Evolutionary conservation across 352 stramenopile species (phyloP), one percentile per base, ranked within the genome.

Genomic region (Pseudoperonospora humuli): DNA sequence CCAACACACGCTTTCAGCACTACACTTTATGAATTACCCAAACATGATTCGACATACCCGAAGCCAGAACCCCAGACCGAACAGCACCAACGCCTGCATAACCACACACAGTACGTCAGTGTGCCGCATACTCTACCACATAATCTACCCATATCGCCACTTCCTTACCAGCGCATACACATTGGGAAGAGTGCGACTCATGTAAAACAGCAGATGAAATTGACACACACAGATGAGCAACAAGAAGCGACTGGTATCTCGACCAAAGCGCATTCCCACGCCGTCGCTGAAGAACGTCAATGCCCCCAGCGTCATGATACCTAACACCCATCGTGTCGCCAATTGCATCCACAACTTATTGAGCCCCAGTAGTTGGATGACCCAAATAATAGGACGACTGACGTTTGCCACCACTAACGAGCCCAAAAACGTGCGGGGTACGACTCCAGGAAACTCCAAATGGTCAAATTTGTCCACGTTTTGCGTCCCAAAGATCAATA

Each of bases 141-240:
- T 47, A n/a, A n/a, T 40, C 23, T 25, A 46, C 26, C 3, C 33
- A n/a, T 26, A 17, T 29, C 25, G 45, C 15, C 15, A 43, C 21
- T 25, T 36, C 26, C 42, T 24, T 29, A 92, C 77, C 55, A 99
- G 61, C 19, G 96, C 96, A 65, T 98, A 98, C 10, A 83, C 91
- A 69, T 99, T 99, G 13, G 96, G 96, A 31, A 99, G 73, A 29
- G 96, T 96, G 21, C 97, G 83, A 31, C 78, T 89, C 13, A 96
- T 74, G 71, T 99, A 99, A 65, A 98, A 99, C 28, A 96, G 73
- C 1, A 98, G 69, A 64, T 99, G 96, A 64, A 99, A 99, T 66
- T 99, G 95, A 43, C 70, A 83, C 9, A 71, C 74, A 47, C 78
- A 92, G 39, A 97, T 71, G 1, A 97, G 27, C 36, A 97, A 57